Conservation (phyloP, 108 stramenopile species). For the Skeletonema tropicum region DNA sequence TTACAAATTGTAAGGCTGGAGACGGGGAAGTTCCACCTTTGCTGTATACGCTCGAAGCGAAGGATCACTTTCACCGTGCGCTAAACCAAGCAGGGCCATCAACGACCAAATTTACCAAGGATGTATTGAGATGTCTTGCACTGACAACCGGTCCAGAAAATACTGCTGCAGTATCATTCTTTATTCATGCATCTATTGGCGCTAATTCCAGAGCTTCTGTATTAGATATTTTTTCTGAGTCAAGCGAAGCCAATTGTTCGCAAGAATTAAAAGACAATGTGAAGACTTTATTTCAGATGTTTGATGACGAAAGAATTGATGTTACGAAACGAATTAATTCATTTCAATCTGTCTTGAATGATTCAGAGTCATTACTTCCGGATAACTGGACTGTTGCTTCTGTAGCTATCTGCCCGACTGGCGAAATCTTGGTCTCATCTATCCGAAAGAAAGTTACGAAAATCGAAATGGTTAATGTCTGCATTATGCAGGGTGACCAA, state of each 20-base stretch:
- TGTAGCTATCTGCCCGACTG: constrained; percentile 63
- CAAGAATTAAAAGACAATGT: constrained; percentile 7
- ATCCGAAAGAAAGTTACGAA: neutral
- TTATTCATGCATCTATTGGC: constrained; percentile 52
- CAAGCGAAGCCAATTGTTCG: neutral
- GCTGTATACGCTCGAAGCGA: constrained; percentile 18
- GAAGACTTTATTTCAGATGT: constrained; percentile 33
- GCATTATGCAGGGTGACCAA: neutral
- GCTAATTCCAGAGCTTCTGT: constrained; percentile 30
- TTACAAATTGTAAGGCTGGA: neutral
- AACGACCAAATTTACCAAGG: constrained; percentile 48
- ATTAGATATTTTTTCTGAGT: constrained; percentile 7
- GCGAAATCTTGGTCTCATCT: constrained; percentile 60
- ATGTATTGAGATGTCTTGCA: constrained; percentile 68
- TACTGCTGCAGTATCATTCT: constrained; percentile 14
- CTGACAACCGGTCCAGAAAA: constrained; percentile 58
- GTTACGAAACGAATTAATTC: constrained; percentile 7
- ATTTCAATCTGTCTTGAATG: constrained; percentile 7
- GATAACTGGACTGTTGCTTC: constrained; percentile 57
- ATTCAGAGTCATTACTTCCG: constrained; percentile 38
- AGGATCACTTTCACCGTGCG: constrained; percentile 34
- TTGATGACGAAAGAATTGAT: constrained; percentile 36
- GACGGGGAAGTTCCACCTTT: constrained; percentile 4
- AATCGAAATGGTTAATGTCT: neutral
- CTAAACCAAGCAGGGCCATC: constrained; percentile 34